Evolutionary conservation across 345 rosid species (phyloP).

Genomic region (Camelina hispida): DNA sequence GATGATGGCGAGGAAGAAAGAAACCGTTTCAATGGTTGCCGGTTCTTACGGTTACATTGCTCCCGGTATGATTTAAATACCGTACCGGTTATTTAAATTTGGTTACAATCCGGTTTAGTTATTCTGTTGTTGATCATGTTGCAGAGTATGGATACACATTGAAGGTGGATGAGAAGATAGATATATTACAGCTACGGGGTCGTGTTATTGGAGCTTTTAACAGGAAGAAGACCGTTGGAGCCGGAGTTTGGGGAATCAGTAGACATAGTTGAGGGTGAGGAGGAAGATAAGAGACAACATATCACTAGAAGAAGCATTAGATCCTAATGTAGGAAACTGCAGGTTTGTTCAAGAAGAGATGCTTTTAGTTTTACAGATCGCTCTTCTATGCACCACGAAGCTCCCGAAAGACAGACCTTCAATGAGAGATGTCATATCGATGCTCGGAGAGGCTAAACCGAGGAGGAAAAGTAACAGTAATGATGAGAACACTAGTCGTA

Average conservation of each 20-base stretch:
- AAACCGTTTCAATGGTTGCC: constrained; percentile 92
- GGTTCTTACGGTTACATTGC: constrained; percentile 98
- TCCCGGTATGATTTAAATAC: constrained; percentile 57
- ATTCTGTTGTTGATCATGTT: constrained; percentile 11
- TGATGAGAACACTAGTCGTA: constrained; percentile 45
- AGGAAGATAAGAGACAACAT: constrained; percentile 67
- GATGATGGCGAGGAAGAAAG: constrained; percentile 84
- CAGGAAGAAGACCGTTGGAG: constrained; percentile 71
- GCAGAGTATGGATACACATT: constrained; percentile 92
- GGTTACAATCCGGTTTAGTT: not conserved
- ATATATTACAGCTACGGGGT: constrained; percentile 92
- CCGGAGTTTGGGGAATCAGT: constrained; percentile 71
- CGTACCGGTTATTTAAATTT: constrained; percentile 13
- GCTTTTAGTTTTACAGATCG: constrained; percentile 82
- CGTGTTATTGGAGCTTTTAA: constrained; percentile 80
- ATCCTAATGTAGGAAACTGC: constrained; percentile 74
- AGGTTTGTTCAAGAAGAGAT: constrained; percentile 93
- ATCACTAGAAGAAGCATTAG: constrained; percentile 69
- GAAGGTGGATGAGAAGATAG: constrained; percentile 95
- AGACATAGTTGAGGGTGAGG: constrained; percentile 74
- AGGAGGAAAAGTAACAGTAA: constrained; percentile 74
- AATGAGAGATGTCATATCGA: constrained; percentile 84
- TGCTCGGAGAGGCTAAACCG: constrained; percentile 96
- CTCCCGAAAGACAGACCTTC: constrained; percentile 93
- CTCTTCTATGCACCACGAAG: constrained; percentile 84